phyloP scores from a whole-genome alignment of 2,329 filamentous ascomycete genomes.

The Alternaria viburni region DNA sequence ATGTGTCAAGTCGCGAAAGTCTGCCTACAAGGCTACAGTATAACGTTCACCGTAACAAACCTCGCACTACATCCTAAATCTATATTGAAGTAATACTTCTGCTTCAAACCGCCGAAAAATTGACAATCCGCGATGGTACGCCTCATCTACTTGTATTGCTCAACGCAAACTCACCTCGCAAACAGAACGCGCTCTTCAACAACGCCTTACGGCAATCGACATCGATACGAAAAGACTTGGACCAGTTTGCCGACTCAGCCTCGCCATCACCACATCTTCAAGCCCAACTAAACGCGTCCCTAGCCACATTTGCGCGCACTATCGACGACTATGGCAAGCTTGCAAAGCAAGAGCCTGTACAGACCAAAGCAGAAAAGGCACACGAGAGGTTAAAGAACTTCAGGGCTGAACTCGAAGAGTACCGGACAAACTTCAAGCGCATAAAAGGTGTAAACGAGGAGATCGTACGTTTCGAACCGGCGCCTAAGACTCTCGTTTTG shows the following conservation, averaged over 20 bases:
- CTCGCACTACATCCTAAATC: not conserved
- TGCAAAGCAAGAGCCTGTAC: constrained; percentile 85
- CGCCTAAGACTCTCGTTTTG: not conserved
- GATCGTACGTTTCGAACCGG: constrained; percentile 53
- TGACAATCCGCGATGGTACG: constrained; percentile 26
- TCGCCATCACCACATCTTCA: constrained; percentile 68
- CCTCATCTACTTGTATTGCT: not conserved
- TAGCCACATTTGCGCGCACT: constrained; percentile 84
- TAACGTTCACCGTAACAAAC: not conserved
- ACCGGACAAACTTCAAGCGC: constrained; percentile 76
- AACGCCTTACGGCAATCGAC: constrained; percentile 84
- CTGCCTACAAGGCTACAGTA: constrained; percentile 15
- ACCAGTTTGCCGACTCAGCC: constrained; percentile 67
- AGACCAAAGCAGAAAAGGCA: constrained; percentile 91
- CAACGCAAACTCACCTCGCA: constrained; percentile 14
- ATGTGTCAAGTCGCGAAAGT: constrained; percentile 37
- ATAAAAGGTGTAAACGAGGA: constrained; percentile 82
- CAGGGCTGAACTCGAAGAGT: constrained; percentile 79
- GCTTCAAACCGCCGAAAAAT: not conserved
- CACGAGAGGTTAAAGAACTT: constrained; percentile 85
- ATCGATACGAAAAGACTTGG: constrained; percentile 77
- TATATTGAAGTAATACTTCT: not conserved
- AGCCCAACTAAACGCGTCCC: constrained; percentile 55
- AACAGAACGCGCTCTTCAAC: constrained; percentile 82
- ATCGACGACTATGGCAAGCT: constrained; percentile 90